phyloP scores from a whole-genome alignment of 768 basidiomycete species.

The Gelatoporia subvermispora region DNA sequence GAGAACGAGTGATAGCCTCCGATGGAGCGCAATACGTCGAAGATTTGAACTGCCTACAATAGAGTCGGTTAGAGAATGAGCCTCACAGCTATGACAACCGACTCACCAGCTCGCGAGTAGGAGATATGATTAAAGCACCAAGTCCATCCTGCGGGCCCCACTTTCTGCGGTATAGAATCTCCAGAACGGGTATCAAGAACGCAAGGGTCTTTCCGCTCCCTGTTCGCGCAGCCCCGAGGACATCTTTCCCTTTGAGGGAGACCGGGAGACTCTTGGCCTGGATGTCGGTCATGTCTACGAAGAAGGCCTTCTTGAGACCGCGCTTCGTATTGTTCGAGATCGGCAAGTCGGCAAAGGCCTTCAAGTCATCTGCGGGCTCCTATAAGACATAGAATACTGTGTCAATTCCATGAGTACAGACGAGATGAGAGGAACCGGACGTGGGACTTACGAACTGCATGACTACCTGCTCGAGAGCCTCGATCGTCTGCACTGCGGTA shows the following conservation, averaged over 20 bases:
- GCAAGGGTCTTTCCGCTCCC: conserved; percentile 75
- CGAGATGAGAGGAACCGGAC: neutral
- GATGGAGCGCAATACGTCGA: conserved; percentile 90
- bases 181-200: conserved; percentile 64
- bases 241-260: conserved; percentile 57
- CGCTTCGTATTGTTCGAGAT: conserved; percentile 73
- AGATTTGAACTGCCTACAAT: conserved; percentile 90
- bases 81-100: too few species aligned
- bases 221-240: conserved; percentile 65
- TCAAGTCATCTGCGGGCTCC: conserved; percentile 48
- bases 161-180: conserved; percentile 56
- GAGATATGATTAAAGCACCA: conserved; percentile 90
- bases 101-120: conserved; percentile 86
- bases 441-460: conserved; percentile 42
- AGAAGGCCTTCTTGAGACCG: conserved; percentile 84
- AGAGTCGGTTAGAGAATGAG: neutral
- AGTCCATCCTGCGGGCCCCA: conserved; percentile 74
- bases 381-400: conserved; percentile 21
- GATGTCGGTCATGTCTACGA: conserved; percentile 82
- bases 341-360: conserved; percentile 68
- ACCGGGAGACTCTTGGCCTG: conserved; percentile 57
- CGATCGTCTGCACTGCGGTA: conserved; percentile 45
- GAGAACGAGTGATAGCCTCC: conserved; percentile 90
- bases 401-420: conserved; percentile 15
- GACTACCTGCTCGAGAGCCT: conserved; percentile 44